phyloP scores from a whole-genome alignment of 495 filamentous ascomycete genomes.

The Xylaria cubensis region DNA sequence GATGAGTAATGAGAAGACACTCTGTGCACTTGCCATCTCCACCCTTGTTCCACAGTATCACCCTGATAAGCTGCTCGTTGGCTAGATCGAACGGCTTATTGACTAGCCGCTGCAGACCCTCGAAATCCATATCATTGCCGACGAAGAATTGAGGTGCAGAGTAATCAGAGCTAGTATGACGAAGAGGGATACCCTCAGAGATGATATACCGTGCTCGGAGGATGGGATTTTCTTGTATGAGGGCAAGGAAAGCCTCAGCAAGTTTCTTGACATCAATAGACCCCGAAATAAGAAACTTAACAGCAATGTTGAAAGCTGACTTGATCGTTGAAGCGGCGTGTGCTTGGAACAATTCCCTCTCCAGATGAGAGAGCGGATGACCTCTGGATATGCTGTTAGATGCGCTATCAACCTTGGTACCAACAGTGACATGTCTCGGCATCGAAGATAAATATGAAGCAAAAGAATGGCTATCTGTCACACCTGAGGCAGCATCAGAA shows the following conservation, averaged over 20 bases:
- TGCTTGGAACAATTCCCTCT: not conserved
- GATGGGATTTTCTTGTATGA: not conserved
- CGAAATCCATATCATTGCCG: not conserved
- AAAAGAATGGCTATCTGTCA: not conserved
- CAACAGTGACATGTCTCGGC: not conserved
- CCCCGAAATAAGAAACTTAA: not conserved
- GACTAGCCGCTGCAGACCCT: not conserved
- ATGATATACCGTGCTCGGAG: not conserved
- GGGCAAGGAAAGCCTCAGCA: not conserved
- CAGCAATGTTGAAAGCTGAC: not conserved
- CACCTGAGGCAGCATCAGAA: not conserved
- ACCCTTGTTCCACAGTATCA: not conserved
- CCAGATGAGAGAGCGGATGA: not conserved
- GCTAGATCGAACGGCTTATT: not conserved
- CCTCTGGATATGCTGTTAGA: not conserved
- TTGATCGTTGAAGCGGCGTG: not conserved
- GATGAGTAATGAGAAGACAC: not conserved
- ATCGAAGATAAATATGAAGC: not conserved
- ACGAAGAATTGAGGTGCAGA: not conserved
- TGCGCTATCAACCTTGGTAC: not conserved
- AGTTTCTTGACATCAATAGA: not conserved
- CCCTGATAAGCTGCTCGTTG: not conserved
- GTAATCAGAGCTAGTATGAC: not conserved
- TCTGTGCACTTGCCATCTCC: not conserved
- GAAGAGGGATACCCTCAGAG: not conserved